A percentile compares a stretch with the other conserved stretches of the same genome.
phyloP scores from a whole-genome alignment of 306 rosid species.

The Prunus davidiana region DNA sequence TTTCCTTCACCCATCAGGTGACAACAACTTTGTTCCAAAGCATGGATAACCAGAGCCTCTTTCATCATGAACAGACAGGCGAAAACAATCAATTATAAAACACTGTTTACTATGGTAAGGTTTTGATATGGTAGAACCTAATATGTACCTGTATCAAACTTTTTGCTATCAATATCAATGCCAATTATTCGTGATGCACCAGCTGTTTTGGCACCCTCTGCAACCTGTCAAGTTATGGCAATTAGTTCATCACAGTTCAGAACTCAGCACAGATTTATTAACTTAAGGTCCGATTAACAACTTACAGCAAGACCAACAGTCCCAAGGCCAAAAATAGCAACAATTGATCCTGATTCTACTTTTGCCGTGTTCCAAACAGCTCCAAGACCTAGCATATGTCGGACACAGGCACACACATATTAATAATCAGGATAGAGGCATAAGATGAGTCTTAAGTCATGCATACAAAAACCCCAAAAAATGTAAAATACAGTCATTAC shows the following conservation, averaged over 20 bases:
- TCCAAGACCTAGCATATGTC: slow-evolving; percentile 63
- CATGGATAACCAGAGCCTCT: neutral
- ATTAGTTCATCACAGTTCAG: slow-evolving; percentile 12
- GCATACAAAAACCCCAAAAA: neutral
- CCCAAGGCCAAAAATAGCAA: slow-evolving; percentile 93
- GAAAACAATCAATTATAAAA: neutral
- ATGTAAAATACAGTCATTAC: neutral
- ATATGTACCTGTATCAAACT: slow-evolving; percentile 62
- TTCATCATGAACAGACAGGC: neutral
- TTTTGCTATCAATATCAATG: slow-evolving; percentile 71
- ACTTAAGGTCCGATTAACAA: slow-evolving; percentile 12
- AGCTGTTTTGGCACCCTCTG: slow-evolving; percentile 91
- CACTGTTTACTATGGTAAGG: neutral
- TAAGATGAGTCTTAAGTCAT: neutral
- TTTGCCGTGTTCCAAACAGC: slow-evolving; percentile 99
- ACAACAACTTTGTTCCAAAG: neutral
- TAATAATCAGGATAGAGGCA: neutral
- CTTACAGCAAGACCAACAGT: slow-evolving; percentile 95
- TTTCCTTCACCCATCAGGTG: neutral
- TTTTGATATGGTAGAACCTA: slow-evolving; percentile 3
- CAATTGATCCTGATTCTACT: slow-evolving; percentile 82
- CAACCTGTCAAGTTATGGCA: slow-evolving; percentile 54
- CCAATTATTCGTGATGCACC: slow-evolving; percentile 92
- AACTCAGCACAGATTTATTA: slow-evolving; percentile 20
- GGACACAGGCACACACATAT: neutral